Conservation (phyloP, 2,329 filamentous ascomycete species). For the Cladophialophora chaetospira region DNA sequence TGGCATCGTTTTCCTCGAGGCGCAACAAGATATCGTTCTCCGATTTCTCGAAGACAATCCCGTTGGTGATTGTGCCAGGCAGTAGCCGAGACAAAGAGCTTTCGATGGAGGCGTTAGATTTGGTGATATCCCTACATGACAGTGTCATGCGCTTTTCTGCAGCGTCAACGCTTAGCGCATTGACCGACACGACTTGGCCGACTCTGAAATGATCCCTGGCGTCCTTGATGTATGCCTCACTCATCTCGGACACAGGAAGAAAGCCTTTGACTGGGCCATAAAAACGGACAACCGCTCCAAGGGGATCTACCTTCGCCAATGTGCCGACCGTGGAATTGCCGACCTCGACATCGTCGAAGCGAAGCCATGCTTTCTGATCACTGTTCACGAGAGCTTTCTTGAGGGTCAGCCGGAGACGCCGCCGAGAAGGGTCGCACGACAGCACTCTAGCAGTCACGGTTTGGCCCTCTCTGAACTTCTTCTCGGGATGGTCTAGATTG, state of each 20-base stretch:
- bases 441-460: conserved; percentile 83
- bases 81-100: conserved; percentile 50
- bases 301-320: conserved; percentile 74
- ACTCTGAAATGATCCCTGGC: conserved; percentile 84
- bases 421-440: conserved; percentile 73
- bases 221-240: conserved; percentile 90
- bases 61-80: conserved; percentile 73
- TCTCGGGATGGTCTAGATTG: conserved; percentile 85
- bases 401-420: conserved; percentile 80
- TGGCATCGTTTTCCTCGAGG: conserved; percentile 70
- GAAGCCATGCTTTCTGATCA: conserved; percentile 75
- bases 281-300: conserved; percentile 88
- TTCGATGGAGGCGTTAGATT: conserved; percentile 18
- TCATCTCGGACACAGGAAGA: conserved; percentile 94
- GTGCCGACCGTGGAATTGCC: conserved; percentile 83
- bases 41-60: conserved; percentile 78
- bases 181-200: conserved; percentile 89
- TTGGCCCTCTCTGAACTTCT: conserved; percentile 88
- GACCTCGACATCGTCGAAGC: conserved; percentile 71
- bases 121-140: conserved; percentile 84
- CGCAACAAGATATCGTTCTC: conserved; percentile 76
- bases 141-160: conserved; percentile 74
- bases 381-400: conserved; percentile 96
- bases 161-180: conserved; percentile 77
- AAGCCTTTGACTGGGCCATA: conserved; percentile 83